Percentiles rank a stretch among this genome's conserved stretches.
Evolutionary conservation across 805 yeast species (phyloP).

Genomic region (Helenozyma baotianmanensis): DNA sequence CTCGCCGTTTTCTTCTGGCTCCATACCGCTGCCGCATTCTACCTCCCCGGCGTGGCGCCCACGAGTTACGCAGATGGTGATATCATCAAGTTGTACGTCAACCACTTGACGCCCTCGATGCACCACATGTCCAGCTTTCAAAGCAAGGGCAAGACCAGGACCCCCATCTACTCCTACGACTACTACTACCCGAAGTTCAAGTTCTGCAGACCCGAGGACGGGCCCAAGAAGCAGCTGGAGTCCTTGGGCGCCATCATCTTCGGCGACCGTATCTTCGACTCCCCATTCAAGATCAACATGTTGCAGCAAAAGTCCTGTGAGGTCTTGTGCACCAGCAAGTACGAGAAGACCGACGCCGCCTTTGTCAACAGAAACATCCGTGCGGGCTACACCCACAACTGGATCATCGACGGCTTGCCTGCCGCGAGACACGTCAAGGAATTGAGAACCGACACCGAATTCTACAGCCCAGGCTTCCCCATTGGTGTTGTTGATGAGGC

Average conservation of each 20-base stretch:
- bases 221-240: constrained; percentile 72
- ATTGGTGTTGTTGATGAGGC: constrained; percentile 65
- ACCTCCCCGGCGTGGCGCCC: constrained; percentile 95
- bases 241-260: constrained; percentile 88
- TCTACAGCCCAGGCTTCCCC: constrained; percentile 78
- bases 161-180: constrained; percentile 68
- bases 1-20: too few relatives aligned
- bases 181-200: constrained; percentile 81
- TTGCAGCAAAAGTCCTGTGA: constrained; percentile 65
- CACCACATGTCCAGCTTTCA: constrained; percentile 27
- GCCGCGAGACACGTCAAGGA: constrained; percentile 67
- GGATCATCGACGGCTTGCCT: constrained; percentile 94
- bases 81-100: constrained; percentile 71
- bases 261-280: constrained; percentile 92
- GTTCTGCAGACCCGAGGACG: constrained; percentile 73
- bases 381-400: constrained; percentile 82
- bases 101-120: constrained; percentile 81
- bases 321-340: constrained; percentile 56
- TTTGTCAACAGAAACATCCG: constrained; percentile 76
- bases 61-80: constrained; percentile 77
- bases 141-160: constrained; percentile 38
- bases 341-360: constrained; percentile 60
- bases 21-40: constrained; percentile 51
- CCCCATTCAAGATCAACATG: constrained; percentile 84
- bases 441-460: constrained; percentile 51